Evolutionary conservation across 2,329 filamentous ascomycete species (phyloP).

Genomic region (Paracorniculantispora psalliotae): DNA sequence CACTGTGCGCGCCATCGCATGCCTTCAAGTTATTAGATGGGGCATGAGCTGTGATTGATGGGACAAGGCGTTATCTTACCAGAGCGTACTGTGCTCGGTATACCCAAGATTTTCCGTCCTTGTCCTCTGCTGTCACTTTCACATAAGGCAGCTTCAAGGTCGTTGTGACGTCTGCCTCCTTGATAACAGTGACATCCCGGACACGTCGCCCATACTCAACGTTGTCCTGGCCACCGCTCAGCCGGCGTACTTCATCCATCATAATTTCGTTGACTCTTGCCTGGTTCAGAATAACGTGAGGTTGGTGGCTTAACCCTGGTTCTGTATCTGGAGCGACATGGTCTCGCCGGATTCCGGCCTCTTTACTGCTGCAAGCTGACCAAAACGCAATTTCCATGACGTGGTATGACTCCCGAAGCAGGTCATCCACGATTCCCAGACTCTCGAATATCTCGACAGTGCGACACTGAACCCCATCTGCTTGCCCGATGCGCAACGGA

Average conservation of each 20-base stretch:
- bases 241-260: slow-evolving; percentile 41
- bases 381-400: slow-evolving; percentile 55
- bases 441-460: slow-evolving; percentile 59
- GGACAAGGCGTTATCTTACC: slow-evolving; percentile 30
- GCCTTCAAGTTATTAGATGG: not conserved
- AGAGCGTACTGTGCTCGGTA: slow-evolving; percentile 48
- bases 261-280: slow-evolving; percentile 50
- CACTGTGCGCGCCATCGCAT: slow-evolving; percentile 48
- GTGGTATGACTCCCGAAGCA: slow-evolving; percentile 54
- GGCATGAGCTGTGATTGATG: too few species aligned
- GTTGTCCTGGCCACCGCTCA: slow-evolving; percentile 31
- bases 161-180: too few species aligned
- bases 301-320: slow-evolving; percentile 46
- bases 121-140: slow-evolving; percentile 13
- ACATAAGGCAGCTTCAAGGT: too few species aligned
- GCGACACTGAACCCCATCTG: slow-evolving; percentile 58
- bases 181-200: slow-evolving; percentile 39
- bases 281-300: slow-evolving; percentile 54
- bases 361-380: slow-evolving; percentile 28
- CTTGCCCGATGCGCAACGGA: slow-evolving; percentile 54
- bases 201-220: slow-evolving; percentile 53
- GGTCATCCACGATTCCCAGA: slow-evolving; percentile 47
- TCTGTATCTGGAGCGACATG: slow-evolving; percentile 49
- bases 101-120: slow-evolving; percentile 32
- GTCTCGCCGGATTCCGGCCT: slow-evolving; percentile 38